Evolutionary conservation across 2,329 filamentous ascomycete species (phyloP), one percentile per base, ranked within the genome.

Genomic region (Talaromyces sp.): DNA sequence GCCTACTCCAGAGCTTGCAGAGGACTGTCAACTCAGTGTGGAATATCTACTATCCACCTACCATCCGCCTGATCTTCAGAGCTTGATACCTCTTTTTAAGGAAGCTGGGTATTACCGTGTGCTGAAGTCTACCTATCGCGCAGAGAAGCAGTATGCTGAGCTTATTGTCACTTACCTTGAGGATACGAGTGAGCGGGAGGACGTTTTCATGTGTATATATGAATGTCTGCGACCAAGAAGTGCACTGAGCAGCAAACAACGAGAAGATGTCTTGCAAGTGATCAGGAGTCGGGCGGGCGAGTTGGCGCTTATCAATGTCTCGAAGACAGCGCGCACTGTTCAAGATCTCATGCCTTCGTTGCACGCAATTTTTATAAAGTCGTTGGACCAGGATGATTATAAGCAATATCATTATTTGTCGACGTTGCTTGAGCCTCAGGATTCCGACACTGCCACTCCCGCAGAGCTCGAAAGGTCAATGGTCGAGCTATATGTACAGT

Each of bases 11-110:
- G 91, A 94, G 67, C 85, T 98, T 71, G 89, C 89, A 3, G 94
- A 97, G 63, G 95, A 99, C 77, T 96, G 94, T 53, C 93, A 99
- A 77, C 85, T 99, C n/a, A 99, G 95, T 74, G 91, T 91, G 0
- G 95, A 99, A 78, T 99, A 99, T 75, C 81, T 99, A 0, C 83
- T 99, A 22, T 98, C 96, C 0, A 88, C 95, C 5, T 97, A 98
- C 74, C 93, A 95, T 64, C 95, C 96, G 17, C 88, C 94, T 3
- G 91, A 97, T 73, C 84, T 95, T 67, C 83, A 88, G 36, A 84
- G 83, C 10, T 81, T 98, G 71, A 89, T 98, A 67, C 88, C 91
- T 0, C 79, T 91, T 0, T 91, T 98, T 71, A 87, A 88, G 70
- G 83, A 88, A 68, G 94, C 95, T 1, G 86, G 88, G 0, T 99